Percentiles rank a stretch among this genome's conserved stretches.
Conservation (phyloP, 208 protist species). For the Leptomonas seymouri region DNA sequence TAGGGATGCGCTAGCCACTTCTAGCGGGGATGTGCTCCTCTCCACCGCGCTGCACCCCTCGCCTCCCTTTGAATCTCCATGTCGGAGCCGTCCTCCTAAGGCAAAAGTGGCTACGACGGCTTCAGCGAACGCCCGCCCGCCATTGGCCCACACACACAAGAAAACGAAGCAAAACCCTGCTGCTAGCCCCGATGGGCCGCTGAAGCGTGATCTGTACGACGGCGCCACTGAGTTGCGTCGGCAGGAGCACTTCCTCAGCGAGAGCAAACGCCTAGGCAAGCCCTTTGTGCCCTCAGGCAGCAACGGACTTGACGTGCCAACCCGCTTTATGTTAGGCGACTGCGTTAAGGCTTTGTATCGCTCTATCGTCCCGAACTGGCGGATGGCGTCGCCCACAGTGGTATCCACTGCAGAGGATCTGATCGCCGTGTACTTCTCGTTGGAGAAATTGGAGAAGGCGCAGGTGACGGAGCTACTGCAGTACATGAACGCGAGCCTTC, state of each 20-base stretch:
- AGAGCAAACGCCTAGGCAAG: constrained; percentile 61
- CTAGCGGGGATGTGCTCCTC: not conserved
- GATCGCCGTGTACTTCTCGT: constrained; percentile 83
- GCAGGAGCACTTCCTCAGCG: constrained; percentile 70
- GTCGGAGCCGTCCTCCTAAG: not conserved
- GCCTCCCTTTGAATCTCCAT: not conserved
- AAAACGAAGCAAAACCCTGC: not conserved
- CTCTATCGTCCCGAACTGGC: constrained; percentile 73
- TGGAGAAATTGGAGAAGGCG: constrained; percentile 44
- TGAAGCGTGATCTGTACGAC: constrained; percentile 72
- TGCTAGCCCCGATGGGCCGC: not conserved
- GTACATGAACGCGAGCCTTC: constrained; percentile 84
- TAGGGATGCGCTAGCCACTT: not conserved
- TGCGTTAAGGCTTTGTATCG: constrained; percentile 75
- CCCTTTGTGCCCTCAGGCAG: constrained; percentile 72
- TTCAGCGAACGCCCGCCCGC: not conserved
- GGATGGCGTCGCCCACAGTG: constrained; percentile 63
- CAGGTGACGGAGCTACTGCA: constrained; percentile 50
- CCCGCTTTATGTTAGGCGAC: constrained; percentile 82
- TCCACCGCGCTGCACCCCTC: not conserved
- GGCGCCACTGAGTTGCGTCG: constrained; percentile 55
- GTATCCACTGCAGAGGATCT: constrained; percentile 90
- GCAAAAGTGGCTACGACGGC: not conserved
- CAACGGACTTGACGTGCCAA: constrained; percentile 54
- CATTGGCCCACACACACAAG: not conserved